Evolutionary conservation across 78 protist genomes (phyloP).

Genomic region (Dictyostelium purpureum): DNA sequence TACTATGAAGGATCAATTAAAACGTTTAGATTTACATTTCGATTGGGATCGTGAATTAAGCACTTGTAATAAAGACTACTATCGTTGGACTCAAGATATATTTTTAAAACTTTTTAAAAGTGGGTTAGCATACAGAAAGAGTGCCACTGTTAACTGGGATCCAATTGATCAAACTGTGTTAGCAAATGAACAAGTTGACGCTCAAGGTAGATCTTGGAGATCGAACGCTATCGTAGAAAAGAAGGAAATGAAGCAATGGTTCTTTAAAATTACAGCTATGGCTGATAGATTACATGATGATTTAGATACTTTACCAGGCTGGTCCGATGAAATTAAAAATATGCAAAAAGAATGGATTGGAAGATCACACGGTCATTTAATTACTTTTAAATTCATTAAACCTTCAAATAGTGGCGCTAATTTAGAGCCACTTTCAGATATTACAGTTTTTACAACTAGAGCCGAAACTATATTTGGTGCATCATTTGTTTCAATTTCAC

Average conservation of each 20-base stretch:
- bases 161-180: constrained; percentile 94
- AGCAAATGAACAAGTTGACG: constrained; percentile 96
- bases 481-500: constrained; percentile 72
- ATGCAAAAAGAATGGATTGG: constrained; percentile 96
- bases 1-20: constrained; percentile 86
- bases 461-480: constrained; percentile 93
- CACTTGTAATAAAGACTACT: constrained; percentile 88
- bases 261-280: constrained; percentile 81
- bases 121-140: constrained; percentile 89
- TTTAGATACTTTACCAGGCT: constrained; percentile 80
- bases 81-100: constrained; percentile 96
- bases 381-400: constrained; percentile 25
- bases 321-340: constrained; percentile 91
- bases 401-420: not conserved
- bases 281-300: constrained; percentile 84
- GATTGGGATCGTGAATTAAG: constrained; percentile 89
- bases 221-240: constrained; percentile 91
- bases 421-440: not conserved
- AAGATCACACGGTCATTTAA: constrained; percentile 72
- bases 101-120: constrained; percentile 82
- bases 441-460: constrained; percentile 89
- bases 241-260: constrained; percentile 89
- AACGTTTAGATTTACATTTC: constrained; percentile 61
- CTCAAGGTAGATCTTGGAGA: constrained; percentile 93
- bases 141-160: constrained; percentile 92